Evolutionary conservation across 1,284 basidiomycete genomes (phyloP).

Genomic region (Naganishia albida): DNA sequence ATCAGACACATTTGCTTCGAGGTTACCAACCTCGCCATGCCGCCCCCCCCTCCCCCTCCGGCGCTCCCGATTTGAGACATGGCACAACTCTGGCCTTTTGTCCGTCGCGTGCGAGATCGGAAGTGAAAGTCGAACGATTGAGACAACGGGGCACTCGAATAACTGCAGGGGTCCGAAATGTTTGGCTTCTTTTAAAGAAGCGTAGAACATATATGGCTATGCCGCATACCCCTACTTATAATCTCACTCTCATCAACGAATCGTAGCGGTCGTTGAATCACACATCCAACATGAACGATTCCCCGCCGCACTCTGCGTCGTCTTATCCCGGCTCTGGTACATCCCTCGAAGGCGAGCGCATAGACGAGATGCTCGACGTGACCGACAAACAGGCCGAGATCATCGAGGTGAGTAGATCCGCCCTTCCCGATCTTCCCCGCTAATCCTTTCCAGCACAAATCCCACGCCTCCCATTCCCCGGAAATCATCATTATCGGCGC

Average conservation of each 20-base stretch:
- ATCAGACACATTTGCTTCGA: too few species aligned
- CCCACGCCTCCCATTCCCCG: constrained; percentile 32
- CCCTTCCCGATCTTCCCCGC: not conserved
- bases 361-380: constrained; percentile 17
- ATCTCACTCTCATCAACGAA: not conserved
- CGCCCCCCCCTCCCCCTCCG: too few species aligned
- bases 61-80: constrained; percentile 10
- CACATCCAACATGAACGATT: not conserved
- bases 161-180: too few species aligned
- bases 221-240: not conserved
- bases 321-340: constrained; percentile 10
- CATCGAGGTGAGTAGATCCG: not conserved
- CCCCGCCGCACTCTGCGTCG: constrained; percentile 22
- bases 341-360: constrained; percentile 11
- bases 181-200: not conserved
- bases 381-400: not conserved
- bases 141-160: not conserved
- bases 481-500: constrained; percentile 78
- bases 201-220: not conserved
- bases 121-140: constrained; percentile 11
- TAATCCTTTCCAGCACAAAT: constrained; percentile 6
- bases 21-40: too few species aligned
- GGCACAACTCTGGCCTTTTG: constrained; percentile 8
- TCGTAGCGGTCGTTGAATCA: not conserved
- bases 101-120: constrained; percentile 17